A percentile compares a stretch with the other conserved stretches of the same genome.
phyloP scores from a whole-genome alignment of 2,329 filamentous ascomycete genomes.

The Fusarium hainanense region DNA sequence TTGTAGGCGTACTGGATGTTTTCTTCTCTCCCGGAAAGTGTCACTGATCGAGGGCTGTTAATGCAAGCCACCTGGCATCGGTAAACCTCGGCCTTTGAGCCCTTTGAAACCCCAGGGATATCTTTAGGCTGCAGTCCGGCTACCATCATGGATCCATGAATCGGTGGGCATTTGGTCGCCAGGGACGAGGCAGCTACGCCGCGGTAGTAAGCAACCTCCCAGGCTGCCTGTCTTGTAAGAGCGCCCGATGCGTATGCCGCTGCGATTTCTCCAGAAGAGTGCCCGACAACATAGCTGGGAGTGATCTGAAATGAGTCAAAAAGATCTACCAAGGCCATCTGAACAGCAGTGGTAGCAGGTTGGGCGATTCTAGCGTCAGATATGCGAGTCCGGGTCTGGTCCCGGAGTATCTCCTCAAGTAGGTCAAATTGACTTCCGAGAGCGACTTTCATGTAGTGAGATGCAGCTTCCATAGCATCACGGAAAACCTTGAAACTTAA shows the following conservation, averaged over 20 bases:
- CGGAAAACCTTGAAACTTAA: slow-evolving; percentile 57
- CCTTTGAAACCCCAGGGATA: slow-evolving; percentile 31
- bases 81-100: slow-evolving; percentile 40
- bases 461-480: slow-evolving; percentile 52
- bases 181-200: slow-evolving; percentile 52
- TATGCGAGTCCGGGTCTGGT: slow-evolving; percentile 44
- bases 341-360: slow-evolving; percentile 56
- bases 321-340: slow-evolving; percentile 57
- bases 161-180: slow-evolving; percentile 37
- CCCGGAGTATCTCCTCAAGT: slow-evolving; percentile 51
- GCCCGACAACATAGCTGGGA: slow-evolving; percentile 54
- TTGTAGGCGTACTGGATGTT: slow-evolving; percentile 48
- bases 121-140: slow-evolving; percentile 50
- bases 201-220: slow-evolving; percentile 56
- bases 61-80: slow-evolving; percentile 56
- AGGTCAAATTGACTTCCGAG: slow-evolving; percentile 52
- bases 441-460: slow-evolving; percentile 45
- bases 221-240: slow-evolving; percentile 53
- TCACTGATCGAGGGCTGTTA: slow-evolving; percentile 58
- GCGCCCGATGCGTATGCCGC: slow-evolving; percentile 56
- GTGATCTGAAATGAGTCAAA: slow-evolving; percentile 49
- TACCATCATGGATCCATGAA: slow-evolving; percentile 57
- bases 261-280: slow-evolving; percentile 61
- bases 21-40: slow-evolving; percentile 55
- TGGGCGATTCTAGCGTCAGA: slow-evolving; percentile 53